Conservation (phyloP, 805 yeast genomes). For the Candida khao-thaluensis region DNA sequence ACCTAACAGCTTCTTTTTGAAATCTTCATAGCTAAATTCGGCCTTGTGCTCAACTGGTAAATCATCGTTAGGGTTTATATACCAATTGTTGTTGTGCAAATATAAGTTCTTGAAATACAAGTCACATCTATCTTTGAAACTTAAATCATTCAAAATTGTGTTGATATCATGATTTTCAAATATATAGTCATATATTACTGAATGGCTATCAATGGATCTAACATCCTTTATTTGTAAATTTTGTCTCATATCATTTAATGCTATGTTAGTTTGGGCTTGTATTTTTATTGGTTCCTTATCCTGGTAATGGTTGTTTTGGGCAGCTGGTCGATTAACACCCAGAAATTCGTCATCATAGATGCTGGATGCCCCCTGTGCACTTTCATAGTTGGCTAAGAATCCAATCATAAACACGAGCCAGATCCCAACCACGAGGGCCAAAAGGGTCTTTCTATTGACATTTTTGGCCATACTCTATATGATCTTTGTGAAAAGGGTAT, state of each 20-base stretch:
- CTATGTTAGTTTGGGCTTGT: background rate
- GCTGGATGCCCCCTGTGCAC: background rate
- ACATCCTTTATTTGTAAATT: conserved; percentile 11
- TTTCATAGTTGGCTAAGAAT: conserved; percentile 1
- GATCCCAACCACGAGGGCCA: background rate
- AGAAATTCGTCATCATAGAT: conserved; percentile 2
- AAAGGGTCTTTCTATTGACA: conserved; percentile 1
- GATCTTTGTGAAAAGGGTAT: too few species aligned
- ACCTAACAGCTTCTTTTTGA: conserved; percentile 22
- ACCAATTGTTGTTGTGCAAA: conserved; percentile 45
- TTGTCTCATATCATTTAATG: background rate
- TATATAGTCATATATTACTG: conserved; percentile 16
- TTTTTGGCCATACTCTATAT: background rate
- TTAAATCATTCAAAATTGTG: conserved; percentile 10
- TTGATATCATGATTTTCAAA: conserved; percentile 11
- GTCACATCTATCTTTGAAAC: conserved; percentile 41
- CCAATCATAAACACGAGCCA: conserved; percentile 1
- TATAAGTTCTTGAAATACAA: conserved; percentile 46
- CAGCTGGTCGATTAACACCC: background rate
- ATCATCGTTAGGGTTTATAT: conserved; percentile 30
- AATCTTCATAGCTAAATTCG: conserved; percentile 29
- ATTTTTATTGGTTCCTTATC: conserved; percentile 1
- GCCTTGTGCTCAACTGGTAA: conserved; percentile 26
- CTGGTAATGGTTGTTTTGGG: conserved; percentile 1
- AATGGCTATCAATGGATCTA: conserved; percentile 19